Evolutionary conservation across 192 early-diverging fungal species (phyloP).

Genomic region (Backusella sp.): DNA sequence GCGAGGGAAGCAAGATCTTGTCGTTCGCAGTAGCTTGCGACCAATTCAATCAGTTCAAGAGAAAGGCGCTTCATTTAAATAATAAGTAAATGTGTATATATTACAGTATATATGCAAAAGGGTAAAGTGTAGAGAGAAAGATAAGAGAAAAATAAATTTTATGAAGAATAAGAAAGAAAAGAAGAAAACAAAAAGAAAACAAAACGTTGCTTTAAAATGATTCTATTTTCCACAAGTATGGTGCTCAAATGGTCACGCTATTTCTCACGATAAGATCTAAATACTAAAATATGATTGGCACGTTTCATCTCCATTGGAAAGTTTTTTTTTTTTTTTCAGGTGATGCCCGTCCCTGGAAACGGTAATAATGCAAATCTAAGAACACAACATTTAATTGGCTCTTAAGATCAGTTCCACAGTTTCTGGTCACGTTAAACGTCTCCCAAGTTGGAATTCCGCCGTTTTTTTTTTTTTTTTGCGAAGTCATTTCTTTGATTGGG

Average conservation of each 20-base stretch:
- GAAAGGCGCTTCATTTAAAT: slow-evolving; percentile 3
- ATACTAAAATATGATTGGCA: neutral
- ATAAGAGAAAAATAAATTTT: neutral
- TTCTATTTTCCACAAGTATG: neutral
- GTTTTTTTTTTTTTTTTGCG: neutral
- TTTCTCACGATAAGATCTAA: slow-evolving; percentile 1
- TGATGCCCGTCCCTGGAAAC: neutral
- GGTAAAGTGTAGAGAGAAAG: neutral
- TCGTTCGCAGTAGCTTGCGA: slow-evolving; percentile 4
- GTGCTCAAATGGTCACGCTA: neutral
- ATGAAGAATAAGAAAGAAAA: neutral
- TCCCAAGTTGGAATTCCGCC: neutral
- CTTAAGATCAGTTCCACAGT: neutral
- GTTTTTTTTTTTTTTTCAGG: neutral
- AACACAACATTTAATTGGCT: slow-evolving; percentile 2
- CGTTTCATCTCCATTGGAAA: neutral
- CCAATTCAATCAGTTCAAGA: slow-evolving; percentile 2
- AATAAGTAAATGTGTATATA: neutral
- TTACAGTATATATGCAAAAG: neutral
- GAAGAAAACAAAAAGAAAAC: neutral
- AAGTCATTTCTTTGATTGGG: neutral
- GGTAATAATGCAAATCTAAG: slow-evolving; percentile 6
- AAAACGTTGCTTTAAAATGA: neutral
- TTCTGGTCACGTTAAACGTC: neutral
- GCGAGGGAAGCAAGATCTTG: neutral